Base-by-base conservation (phyloP, 1,139 yeast genomes). In the Taphrina communis region DNA sequence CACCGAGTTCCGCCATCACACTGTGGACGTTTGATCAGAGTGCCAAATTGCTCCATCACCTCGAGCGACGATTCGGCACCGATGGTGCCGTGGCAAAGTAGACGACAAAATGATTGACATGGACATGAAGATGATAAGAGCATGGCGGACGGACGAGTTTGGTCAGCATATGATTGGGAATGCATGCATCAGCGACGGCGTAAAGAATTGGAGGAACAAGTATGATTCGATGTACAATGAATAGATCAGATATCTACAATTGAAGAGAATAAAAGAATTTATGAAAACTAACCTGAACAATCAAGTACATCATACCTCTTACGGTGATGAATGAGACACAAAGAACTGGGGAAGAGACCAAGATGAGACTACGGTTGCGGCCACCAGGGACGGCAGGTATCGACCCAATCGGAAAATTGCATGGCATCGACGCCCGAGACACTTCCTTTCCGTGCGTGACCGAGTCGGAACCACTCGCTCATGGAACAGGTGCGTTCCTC, bases 1-100 rank as follows among this genome's bases (percentile, higher is more conserved):
- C 92, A 0, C 96, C 96, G 9, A 58, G 63, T 68, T 50, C 67
- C 6, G 93, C 92, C 0, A 78, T 89, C 7, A 85, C 91, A 17
- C 80, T 90, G 69, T 88, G 87, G 80, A 80, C 85, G 38, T 90
- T 87, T 75, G 95, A 90, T 74, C 68, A 57, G 58, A 57, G 62
- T 19, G 35, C 60, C 1, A n/a, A 48, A 19, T 36, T 53, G 19
- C 61, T 63, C 17, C 61, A 55, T 31, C 31, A 44, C 53, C 39
- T 46, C 19, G 31, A 58, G 35, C 42, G 58, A 17, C 12, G 17
- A 35, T 17, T 53, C 42, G 44, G 44, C 19, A 1, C 48, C 2
- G 48, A 44, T 8, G 19, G 19, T 17, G 19, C 9, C 4, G 19
- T 44, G 12, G n/a, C 48, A 17, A n/a, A 7, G n/a, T 44, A 7